These are phyloP conservation scores for Clavispora carvajalis DNA, from an alignment of 805 yeast species.

Conservation along the genomic window DNA sequence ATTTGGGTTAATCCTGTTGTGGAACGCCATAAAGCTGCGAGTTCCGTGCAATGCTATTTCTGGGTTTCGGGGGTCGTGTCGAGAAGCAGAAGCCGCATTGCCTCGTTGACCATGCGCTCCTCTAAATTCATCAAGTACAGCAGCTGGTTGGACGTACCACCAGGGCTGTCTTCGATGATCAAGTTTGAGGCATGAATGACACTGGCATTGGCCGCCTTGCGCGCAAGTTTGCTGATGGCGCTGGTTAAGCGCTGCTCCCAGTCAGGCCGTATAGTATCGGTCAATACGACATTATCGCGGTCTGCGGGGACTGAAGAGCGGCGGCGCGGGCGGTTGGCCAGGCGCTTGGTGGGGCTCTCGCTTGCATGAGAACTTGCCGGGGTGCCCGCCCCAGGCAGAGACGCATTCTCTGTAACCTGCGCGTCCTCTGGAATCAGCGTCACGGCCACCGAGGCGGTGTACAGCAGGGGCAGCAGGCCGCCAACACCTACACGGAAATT, in stretches of 20 bases:
- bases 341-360: neutral
- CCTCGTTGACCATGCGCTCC: slow-evolving; percentile 80
- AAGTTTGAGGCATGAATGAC: slow-evolving; percentile 88
- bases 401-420: neutral
- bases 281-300: slow-evolving; percentile 66
- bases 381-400: neutral
- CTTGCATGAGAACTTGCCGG: neutral
- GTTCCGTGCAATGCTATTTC: too few species aligned
- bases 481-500: slow-evolving; percentile 51
- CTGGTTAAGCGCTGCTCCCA: slow-evolving; percentile 75
- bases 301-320: slow-evolving; percentile 55
- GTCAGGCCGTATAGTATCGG: slow-evolving; percentile 85
- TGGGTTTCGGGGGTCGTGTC: too few species aligned
- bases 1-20: too few species aligned
- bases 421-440: slow-evolving; percentile 7
- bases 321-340: slow-evolving; percentile 13
- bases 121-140: slow-evolving; percentile 30
- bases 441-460: slow-evolving; percentile 11
- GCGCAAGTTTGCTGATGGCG: slow-evolving; percentile 73
- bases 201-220: slow-evolving; percentile 89
- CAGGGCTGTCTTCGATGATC: slow-evolving; percentile 35
- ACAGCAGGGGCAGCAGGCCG: slow-evolving; percentile 48
- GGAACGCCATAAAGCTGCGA: too few species aligned
- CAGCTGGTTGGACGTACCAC: slow-evolving; percentile 5
- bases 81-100: slow-evolving; percentile 64